Percentiles rank a stretch among this genome's conserved stretches.
Evolutionary conservation across 1,284 basidiomycete genomes (phyloP).

Genomic region (Ganoderma leucocontextum): DNA sequence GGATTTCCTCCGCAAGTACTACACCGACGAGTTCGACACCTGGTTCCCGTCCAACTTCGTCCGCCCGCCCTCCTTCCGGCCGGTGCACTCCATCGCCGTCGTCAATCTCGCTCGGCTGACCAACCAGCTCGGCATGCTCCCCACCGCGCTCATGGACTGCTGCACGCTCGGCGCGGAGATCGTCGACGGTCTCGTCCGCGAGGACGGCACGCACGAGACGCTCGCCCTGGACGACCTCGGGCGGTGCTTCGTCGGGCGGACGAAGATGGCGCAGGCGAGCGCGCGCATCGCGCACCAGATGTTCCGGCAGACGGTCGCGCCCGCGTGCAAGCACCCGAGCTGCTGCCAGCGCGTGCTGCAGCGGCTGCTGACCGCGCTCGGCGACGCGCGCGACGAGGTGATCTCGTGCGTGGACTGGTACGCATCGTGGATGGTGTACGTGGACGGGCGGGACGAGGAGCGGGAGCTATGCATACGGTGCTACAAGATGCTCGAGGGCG

Average conservation of each 20-base stretch:
- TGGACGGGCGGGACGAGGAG: conserved; percentile 30
- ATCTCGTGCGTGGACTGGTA: conserved; percentile 32
- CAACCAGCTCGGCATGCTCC: conserved; percentile 18
- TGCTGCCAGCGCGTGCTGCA: conserved; percentile 32
- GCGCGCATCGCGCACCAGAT: conserved; percentile 33
- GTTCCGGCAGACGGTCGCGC: conserved; percentile 27
- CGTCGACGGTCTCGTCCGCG: conserved; percentile 23
- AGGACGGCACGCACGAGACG: conserved; percentile 25
- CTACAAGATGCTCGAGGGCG: conserved; percentile 32
- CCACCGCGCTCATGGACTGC: conserved; percentile 33
- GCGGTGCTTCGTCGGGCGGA: conserved; percentile 31
- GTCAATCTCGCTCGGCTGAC: conserved; percentile 32
- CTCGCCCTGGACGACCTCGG: conserved; percentile 31
- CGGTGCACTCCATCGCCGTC: conserved; percentile 27
- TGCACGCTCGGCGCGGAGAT: conserved; percentile 30
- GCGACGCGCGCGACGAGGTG: conserved; percentile 37
- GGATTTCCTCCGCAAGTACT: conserved; percentile 26
- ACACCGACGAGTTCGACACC: conserved; percentile 28
- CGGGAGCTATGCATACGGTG: conserved; percentile 30
- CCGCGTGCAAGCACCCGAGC: conserved; percentile 21
- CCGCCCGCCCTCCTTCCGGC: conserved; percentile 23
- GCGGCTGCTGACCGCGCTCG: conserved; percentile 35
- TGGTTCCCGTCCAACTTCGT: conserved; percentile 22
- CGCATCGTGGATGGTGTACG: conserved; percentile 29
- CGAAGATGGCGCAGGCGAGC: conserved; percentile 32